These are phyloP conservation scores for Ganoderma sp. DNA, from an alignment of 1,284 basidiomycete genomes.

Conservation along the genomic window DNA sequence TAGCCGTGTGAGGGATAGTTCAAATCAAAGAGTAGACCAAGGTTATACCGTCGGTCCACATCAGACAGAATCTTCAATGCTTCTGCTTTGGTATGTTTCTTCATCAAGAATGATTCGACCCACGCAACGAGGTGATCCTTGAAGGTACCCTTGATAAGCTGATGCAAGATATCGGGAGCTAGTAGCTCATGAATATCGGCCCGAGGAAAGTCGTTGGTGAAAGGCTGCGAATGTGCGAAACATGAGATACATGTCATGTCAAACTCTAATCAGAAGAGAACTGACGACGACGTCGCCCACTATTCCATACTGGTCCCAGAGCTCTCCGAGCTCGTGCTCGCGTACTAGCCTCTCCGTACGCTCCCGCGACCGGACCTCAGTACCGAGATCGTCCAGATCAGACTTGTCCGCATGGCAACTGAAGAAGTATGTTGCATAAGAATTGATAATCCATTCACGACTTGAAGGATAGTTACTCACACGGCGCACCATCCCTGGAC, in stretches of 20 bases:
- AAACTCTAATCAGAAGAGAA: not conserved
- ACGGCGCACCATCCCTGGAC: conserved; percentile 39
- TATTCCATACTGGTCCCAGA: conserved; percentile 35
- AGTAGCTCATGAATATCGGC: conserved; percentile 22
- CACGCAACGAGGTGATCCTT: conserved; percentile 34
- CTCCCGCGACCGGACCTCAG: conserved; percentile 3
- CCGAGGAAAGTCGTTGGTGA: conserved; percentile 19
- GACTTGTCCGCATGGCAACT: conserved; percentile 1
- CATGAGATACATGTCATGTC: not conserved
- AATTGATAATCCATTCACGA: not conserved
- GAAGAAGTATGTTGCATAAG: not conserved
- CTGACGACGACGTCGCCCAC: conserved; percentile 33
- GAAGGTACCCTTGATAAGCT: conserved; percentile 15
- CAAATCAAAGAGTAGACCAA: too few relatives aligned
- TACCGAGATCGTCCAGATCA: conserved; percentile 21
- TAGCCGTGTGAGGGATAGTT: not conserved
- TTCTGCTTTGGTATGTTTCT: not conserved
- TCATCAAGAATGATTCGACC: conserved; percentile 18
- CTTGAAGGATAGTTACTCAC: conserved; percentile 25
- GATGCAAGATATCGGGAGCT: conserved; percentile 15
- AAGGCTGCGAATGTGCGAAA: conserved; percentile 15
- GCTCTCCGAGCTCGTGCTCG: conserved; percentile 9
- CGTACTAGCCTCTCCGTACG: conserved; percentile 19
- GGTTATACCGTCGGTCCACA: conserved; percentile 32
- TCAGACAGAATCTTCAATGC: conserved; percentile 19